Evolutionary conservation across 257 asterid genomes (phyloP).

Genomic region (Jaltomata sinuosa): DNA sequence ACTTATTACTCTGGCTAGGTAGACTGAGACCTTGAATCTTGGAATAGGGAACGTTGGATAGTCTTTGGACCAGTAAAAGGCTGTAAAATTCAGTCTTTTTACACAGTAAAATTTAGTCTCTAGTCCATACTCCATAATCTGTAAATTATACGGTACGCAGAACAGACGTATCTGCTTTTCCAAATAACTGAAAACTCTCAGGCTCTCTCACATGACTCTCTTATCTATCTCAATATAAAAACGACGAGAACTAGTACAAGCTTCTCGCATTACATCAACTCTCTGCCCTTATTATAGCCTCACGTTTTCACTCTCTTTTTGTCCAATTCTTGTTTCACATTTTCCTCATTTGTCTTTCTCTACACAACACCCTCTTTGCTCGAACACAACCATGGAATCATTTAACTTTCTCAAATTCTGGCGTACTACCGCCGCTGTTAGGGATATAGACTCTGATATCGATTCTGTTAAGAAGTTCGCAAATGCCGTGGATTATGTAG

Average conservation of each 20-base stretch:
- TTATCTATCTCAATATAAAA: background rate
- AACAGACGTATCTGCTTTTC: background rate
- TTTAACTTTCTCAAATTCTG: constrained; percentile 38
- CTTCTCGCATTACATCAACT: background rate
- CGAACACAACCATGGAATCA: constrained; percentile 44
- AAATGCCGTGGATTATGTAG: constrained; percentile 3
- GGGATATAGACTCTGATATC: background rate
- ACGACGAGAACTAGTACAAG: background rate
- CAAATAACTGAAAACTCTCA: background rate
- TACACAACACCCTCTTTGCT: background rate
- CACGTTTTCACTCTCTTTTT: background rate
- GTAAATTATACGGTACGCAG: background rate
- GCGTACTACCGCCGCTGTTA: background rate
- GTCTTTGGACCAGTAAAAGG: background rate
- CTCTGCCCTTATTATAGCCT: background rate
- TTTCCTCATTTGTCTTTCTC: background rate
- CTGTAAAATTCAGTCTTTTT: background rate
- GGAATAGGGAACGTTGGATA: background rate
- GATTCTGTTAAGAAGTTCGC: background rate
- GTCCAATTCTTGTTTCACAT: constrained; percentile 10
- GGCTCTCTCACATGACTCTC: background rate
- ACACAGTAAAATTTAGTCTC: background rate
- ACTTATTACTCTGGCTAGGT: background rate
- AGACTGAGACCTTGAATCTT: background rate
- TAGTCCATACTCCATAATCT: background rate